Percentiles rank a stretch among this genome's conserved stretches.
phyloP scores from a whole-genome alignment of 495 filamentous ascomycete genomes.

The Neurospora sp. region DNA sequence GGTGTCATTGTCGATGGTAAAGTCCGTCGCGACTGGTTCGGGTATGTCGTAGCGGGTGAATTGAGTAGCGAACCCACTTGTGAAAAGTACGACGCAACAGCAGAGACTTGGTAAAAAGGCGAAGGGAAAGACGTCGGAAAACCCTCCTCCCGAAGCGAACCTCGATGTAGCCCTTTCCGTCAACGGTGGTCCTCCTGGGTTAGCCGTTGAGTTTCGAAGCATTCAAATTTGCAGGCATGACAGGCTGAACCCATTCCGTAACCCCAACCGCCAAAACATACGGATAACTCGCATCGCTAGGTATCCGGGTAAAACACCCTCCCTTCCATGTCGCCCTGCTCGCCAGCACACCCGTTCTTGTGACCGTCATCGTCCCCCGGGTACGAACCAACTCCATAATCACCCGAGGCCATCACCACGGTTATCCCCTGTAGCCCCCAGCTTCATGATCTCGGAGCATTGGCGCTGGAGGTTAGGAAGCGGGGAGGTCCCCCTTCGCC shows the following conservation, averaged over 20 bases:
- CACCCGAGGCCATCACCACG: constrained; percentile 51
- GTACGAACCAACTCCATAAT: constrained; percentile 46
- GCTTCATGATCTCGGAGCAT: constrained; percentile 48
- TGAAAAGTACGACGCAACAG: constrained; percentile 45
- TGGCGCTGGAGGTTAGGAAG: constrained; percentile 30
- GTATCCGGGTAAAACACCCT: constrained; percentile 15
- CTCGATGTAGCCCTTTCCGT: constrained; percentile 33
- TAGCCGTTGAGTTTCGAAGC: constrained; percentile 1
- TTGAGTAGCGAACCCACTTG: constrained; percentile 20
- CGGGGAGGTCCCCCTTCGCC: constrained; percentile 25
- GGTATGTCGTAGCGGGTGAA: constrained; percentile 11
- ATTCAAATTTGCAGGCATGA: not conserved
- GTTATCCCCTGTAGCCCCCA: constrained; percentile 55
- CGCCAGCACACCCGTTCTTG: constrained; percentile 10
- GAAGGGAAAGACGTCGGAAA: constrained; percentile 55
- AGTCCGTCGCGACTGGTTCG: constrained; percentile 7
- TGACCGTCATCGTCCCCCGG: constrained; percentile 20
- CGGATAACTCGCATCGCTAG: constrained; percentile 25
- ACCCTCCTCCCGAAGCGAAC: constrained; percentile 54
- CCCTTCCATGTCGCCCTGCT: not conserved
- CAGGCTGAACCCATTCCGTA: constrained; percentile 9
- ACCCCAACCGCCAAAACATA: constrained; percentile 28
- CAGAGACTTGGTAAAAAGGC: constrained; percentile 47
- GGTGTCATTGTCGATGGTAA: constrained; percentile 1
- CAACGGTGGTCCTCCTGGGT: constrained; percentile 12